phyloP scores from a whole-genome alignment of 2,329 filamentous ascomycete genomes.

The Ramularia endophylla region DNA sequence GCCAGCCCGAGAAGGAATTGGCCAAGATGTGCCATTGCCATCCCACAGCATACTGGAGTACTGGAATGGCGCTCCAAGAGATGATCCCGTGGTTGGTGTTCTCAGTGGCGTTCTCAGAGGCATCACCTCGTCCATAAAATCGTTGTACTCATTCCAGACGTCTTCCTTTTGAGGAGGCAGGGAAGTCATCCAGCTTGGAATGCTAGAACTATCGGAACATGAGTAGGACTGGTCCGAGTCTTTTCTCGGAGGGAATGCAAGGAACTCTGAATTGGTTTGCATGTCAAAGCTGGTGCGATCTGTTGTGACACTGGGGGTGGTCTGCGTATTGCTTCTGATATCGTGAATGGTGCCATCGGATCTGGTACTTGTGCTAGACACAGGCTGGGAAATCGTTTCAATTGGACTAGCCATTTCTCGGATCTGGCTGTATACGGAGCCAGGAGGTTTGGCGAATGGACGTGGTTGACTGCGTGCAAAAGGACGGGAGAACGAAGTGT shows the following conservation, averaged over 20 bases:
- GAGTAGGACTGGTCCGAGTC: constrained; percentile 58
- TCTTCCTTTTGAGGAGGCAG: constrained; percentile 60
- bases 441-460: constrained; percentile 23
- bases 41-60: constrained; percentile 49
- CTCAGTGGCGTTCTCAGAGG: constrained; percentile 48
- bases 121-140: constrained; percentile 68
- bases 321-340: constrained; percentile 17
- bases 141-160: constrained; percentile 91
- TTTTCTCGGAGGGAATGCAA: constrained; percentile 68
- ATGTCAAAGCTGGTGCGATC: constrained; percentile 22
- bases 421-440: constrained; percentile 27
- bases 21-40: constrained; percentile 7
- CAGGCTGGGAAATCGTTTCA: constrained; percentile 22
- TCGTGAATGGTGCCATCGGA: constrained; percentile 19
- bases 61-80: constrained; percentile 47
- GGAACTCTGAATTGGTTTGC: constrained; percentile 51
- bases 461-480: constrained; percentile 51
- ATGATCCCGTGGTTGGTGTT: constrained; percentile 42
- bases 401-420: constrained; percentile 29
- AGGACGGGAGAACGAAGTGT: constrained; percentile 79
- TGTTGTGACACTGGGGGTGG: constrained; percentile 18
- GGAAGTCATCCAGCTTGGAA: constrained; percentile 36
- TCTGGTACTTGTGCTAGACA: constrained; percentile 24
- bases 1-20: constrained; percentile 6
- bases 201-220: constrained; percentile 55